Evolutionary conservation across 2,329 filamentous ascomycete genomes (phyloP).

Genomic region (Rhynchosporium secalis): DNA sequence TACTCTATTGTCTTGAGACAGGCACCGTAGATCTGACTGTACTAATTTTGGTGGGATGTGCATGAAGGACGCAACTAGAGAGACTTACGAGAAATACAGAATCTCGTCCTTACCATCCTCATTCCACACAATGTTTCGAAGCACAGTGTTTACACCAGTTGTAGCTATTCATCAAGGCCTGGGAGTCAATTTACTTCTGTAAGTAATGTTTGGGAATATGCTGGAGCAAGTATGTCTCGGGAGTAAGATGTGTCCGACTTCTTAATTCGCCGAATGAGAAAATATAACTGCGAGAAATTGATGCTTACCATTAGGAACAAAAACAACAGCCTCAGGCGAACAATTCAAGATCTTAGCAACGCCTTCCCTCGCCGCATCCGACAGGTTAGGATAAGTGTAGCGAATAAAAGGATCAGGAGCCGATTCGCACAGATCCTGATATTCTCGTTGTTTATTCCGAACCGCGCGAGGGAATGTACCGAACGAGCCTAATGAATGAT

Average conservation of each 20-base stretch:
- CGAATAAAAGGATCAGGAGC: conserved; percentile 76
- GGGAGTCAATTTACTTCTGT: too few species aligned
- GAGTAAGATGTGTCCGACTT: too few species aligned
- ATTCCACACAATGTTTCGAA: conserved; percentile 71
- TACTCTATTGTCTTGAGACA: conserved; percentile 75
- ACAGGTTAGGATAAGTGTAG: conserved; percentile 60
- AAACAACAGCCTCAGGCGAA: conserved; percentile 66
- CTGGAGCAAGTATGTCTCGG: too few species aligned
- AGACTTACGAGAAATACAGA: conserved; percentile 65
- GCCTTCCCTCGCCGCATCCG: conserved; percentile 64
- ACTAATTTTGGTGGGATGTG: background rate
- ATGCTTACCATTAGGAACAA: conserved; percentile 65
- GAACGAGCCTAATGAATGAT: conserved; percentile 61
- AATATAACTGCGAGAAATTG: too few species aligned
- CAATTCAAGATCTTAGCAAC: conserved; percentile 67
- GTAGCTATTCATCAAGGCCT: conserved; percentile 49
- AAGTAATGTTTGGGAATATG: too few species aligned
- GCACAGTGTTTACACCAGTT: conserved; percentile 72
- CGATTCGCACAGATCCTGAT: conserved; percentile 66
- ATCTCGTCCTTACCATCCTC: conserved; percentile 66
- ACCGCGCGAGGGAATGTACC: conserved; percentile 70
- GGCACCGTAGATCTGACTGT: conserved; percentile 42
- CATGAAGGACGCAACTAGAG: background rate
- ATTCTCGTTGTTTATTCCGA: conserved; percentile 57
- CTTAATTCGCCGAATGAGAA: too few species aligned